phyloP scores from a whole-genome alignment of 2,329 filamentous ascomycete genomes.

The Fusarium goolgardi region DNA sequence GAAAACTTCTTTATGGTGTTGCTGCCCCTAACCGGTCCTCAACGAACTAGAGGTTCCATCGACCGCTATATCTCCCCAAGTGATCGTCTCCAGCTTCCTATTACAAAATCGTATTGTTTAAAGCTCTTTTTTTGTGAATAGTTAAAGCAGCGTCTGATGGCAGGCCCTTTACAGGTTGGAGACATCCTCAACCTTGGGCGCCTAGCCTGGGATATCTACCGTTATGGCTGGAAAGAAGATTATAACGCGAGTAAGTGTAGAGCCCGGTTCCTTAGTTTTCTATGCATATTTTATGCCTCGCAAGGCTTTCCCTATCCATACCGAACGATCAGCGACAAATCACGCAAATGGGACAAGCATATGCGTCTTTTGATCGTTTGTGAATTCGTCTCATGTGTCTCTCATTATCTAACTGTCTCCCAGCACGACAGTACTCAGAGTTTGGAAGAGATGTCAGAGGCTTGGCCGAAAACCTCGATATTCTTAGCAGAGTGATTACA shows the following conservation, averaged over 20 bases:
- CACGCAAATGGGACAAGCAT: conserved; percentile 3
- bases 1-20: conserved; percentile 27
- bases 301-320: conserved; percentile 28
- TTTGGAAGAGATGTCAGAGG: conserved; percentile 50
- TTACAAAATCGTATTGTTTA: neutral
- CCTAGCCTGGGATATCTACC: conserved; percentile 51
- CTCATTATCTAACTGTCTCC: conserved; percentile 10
- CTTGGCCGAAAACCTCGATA: conserved; percentile 49
- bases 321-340: neutral
- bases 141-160: conserved; percentile 35
- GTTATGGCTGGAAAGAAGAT: conserved; percentile 50
- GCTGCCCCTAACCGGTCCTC: conserved; percentile 6
- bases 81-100: conserved; percentile 2
- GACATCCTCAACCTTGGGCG: conserved; percentile 50
- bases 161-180: conserved; percentile 47
- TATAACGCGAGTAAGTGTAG: conserved; percentile 50
- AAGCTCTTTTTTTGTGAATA: conserved; percentile 4
- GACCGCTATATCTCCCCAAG: conserved; percentile 5
- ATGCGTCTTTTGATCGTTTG: neutral
- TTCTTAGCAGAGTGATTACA: conserved; percentile 47
- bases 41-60: conserved; percentile 1
- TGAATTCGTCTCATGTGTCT: neutral
- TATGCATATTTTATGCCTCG: conserved; percentile 20
- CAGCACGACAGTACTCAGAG: conserved; percentile 50
- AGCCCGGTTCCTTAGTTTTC: neutral